These are phyloP conservation scores for Eimeria praecox DNA, from an alignment of 169 alveolate species.

Conservation along the genomic window DNA sequence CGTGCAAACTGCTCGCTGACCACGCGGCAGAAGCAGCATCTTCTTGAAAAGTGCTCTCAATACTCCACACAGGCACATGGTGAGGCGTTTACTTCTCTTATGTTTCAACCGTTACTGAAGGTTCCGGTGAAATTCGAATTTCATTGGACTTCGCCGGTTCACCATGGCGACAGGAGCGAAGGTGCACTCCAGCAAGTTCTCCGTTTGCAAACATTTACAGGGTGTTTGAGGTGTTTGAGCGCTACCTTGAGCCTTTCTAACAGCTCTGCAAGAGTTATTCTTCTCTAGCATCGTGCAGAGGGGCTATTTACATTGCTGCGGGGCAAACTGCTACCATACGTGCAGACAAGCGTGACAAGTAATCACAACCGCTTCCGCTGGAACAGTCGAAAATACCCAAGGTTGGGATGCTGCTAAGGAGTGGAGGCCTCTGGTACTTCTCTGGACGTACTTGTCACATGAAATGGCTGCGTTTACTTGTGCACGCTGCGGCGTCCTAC, in stretches of 20 bases:
- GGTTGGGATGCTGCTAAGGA: neutral
- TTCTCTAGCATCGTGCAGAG: neutral
- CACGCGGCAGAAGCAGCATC: neutral
- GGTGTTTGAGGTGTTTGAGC: neutral
- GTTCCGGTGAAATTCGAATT: neutral
- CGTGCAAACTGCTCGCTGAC: neutral
- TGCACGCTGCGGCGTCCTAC: neutral
- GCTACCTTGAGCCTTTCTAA: neutral
- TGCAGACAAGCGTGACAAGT: neutral
- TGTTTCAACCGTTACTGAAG: neutral
- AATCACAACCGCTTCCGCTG: neutral
- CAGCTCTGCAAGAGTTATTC: neutral
- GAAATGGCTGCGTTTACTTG: neutral
- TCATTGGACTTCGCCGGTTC: neutral
- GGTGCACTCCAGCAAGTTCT: neutral
- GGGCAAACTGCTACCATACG: neutral
- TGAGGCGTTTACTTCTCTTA: neutral
- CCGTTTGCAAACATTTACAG: neutral
- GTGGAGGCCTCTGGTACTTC: neutral
- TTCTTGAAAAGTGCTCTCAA: neutral
- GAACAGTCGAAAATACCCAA: neutral
- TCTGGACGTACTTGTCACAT: neutral
- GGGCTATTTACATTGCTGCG: neutral
- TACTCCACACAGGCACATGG: neutral
- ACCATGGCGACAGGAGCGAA: neutral